phyloP scores from a whole-genome alignment of 2,329 filamentous ascomycete genomes.

The Fusarium sp. region DNA sequence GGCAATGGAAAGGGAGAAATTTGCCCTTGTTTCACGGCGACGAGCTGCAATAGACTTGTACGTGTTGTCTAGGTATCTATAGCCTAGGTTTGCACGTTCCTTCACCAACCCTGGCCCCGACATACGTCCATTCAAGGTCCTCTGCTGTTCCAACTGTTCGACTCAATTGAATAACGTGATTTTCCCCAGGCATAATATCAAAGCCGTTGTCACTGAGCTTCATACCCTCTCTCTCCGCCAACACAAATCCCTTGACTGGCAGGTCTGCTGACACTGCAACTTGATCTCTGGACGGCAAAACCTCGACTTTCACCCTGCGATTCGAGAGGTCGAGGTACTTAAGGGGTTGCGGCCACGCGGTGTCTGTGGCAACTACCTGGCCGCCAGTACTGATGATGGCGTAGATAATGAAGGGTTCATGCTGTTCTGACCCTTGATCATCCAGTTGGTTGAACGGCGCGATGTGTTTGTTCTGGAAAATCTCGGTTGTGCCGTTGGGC shows the following conservation, averaged over 20 bases:
- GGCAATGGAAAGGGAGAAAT: not conserved
- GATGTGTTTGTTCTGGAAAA: not conserved
- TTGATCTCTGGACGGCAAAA: not conserved
- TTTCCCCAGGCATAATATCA: not conserved
- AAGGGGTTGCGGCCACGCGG: not conserved
- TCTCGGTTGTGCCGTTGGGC: not conserved
- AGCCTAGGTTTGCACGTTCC: not conserved
- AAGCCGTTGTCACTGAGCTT: not conserved
- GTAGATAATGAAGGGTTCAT: not conserved
- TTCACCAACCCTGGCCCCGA: not conserved
- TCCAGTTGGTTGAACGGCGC: not conserved
- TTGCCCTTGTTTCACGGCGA: not conserved
- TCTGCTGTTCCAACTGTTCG: not conserved
- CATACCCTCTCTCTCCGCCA: not conserved
- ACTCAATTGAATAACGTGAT: not conserved
- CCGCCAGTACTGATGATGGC: not conserved
- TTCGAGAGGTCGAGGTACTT: not conserved
- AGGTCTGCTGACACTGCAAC: not conserved
- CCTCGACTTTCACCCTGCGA: not conserved
- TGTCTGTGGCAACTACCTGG: not conserved
- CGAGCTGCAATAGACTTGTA: not conserved
- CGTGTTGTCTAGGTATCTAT: not conserved
- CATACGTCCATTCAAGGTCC: not conserved
- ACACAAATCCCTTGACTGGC: not conserved
- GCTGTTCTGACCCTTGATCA: not conserved